Evolutionary conservation across 129 eudicot species (phyloP), one percentile per base, ranked within the genome.

Genomic region (Chrysanthemum seticuspe): DNA sequence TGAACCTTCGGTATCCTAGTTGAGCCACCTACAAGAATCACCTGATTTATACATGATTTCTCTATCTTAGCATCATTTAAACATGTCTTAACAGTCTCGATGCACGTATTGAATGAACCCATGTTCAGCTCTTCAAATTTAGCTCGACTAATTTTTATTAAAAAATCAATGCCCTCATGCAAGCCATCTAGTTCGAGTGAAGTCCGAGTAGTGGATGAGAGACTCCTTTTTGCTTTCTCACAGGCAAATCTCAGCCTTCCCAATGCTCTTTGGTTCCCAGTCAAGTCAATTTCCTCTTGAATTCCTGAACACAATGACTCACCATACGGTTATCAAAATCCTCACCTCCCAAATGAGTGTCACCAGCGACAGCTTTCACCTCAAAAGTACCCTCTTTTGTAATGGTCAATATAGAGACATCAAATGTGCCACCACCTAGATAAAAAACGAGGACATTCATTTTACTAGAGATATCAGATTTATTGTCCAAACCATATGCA

Each of bases 1-100:
- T 34, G 68, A 48, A 63, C 49, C 48, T 63, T 63, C 14, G 19
- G 68, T 31, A 63, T 29, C 18, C 49, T 29, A 63, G 68, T 63
- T 34, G 68, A 63, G 18, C 68, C 68, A 6, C 68, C 68, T 5
- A 63, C 70, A 62, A 5, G 79, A 64, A 57, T 75, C 67, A 40
- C 79, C 80, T 62, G 18, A 13, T 62, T 9, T 62, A 62, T 18
- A 62, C 67, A 27, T 5, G 49, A 12, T 62, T 29, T 62, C 16
- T 62, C 34, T 18, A 62, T 31, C 0, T 62, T 29, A 27, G 67
- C 67, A 62, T 62, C 34, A 4, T 13, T 34, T 31, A 62, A 62
- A 31, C 67, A 62, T 5, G 48, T 14, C 19, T 62, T 49, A 9
- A 62, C 67, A 13, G 31, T 62, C 48, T 31, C 2, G 19, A 62